Percentiles rank a stretch among this genome's conserved stretches.
Conservation (phyloP, 768 basidiomycete species). For the Chlorophyllum brunneum region DNA sequence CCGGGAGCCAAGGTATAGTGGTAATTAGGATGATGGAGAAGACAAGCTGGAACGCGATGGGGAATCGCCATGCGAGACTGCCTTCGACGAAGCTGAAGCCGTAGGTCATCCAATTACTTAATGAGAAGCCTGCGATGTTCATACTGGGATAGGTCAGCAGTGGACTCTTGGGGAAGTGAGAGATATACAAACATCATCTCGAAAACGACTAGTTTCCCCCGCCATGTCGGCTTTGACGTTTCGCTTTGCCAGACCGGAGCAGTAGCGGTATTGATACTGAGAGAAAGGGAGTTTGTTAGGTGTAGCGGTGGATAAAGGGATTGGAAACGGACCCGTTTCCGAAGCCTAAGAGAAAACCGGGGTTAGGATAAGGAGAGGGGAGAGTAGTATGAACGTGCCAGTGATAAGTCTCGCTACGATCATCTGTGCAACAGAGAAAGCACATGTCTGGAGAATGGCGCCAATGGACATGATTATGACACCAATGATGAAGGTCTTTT, state of each 20-base stretch:
- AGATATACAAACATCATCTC: conserved; percentile 39
- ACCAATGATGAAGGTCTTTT: conserved; percentile 46
- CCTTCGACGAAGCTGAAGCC: conserved; percentile 43
- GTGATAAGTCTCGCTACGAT: conserved; percentile 46
- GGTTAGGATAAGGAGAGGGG: neutral
- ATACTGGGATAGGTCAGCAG: conserved; percentile 26
- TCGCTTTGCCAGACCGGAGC: conserved; percentile 53
- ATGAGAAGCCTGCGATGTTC: conserved; percentile 48
- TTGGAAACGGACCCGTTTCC: conserved; percentile 36
- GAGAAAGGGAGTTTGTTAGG: neutral
- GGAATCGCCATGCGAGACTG: conserved; percentile 45
- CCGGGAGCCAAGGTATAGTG: conserved; percentile 47
- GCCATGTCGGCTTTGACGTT: conserved; percentile 42
- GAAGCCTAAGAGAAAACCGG: conserved; percentile 28
- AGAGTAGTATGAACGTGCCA: conserved; percentile 23
- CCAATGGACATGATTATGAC: conserved; percentile 51
- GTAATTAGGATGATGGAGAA: conserved; percentile 41
- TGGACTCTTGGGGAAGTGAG: neutral
- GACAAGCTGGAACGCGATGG: conserved; percentile 46
- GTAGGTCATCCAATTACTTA: conserved; percentile 54
- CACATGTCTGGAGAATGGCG: conserved; percentile 43
- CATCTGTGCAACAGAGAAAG: conserved; percentile 43
- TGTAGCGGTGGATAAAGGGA: neutral
- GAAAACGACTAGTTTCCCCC: conserved; percentile 46
- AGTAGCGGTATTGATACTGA: conserved; percentile 43